A percentile compares a stretch with the other conserved stretches of the same genome.
Evolutionary conservation across 345 rosid species (phyloP).

Genomic region (Excoecaria agallocha): DNA sequence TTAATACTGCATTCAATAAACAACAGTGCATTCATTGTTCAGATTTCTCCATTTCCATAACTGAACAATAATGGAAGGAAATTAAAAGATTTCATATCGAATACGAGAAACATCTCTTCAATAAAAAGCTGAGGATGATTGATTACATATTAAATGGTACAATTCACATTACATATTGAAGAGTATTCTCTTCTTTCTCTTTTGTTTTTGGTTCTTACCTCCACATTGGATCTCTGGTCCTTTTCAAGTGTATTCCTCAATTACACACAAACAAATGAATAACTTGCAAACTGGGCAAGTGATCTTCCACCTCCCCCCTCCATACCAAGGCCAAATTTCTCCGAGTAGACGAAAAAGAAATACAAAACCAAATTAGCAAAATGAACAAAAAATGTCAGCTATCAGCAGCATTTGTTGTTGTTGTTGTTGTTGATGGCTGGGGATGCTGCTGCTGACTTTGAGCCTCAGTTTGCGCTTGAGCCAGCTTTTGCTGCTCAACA

Average conservation of each 20-base stretch:
- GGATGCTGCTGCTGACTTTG: constrained; percentile 31
- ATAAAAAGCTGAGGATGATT: constrained; percentile 46
- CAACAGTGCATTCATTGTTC: background rate
- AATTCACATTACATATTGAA: constrained; percentile 9
- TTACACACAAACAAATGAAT: constrained; percentile 35
- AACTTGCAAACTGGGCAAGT: constrained; percentile 36
- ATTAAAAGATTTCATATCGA: constrained; percentile 12
- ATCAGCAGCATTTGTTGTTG: constrained; percentile 35
- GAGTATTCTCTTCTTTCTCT: background rate
- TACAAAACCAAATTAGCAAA: constrained; percentile 20
- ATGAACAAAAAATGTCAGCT: constrained; percentile 33
- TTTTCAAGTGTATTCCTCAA: constrained; percentile 13
- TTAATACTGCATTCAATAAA: too few relatives aligned
- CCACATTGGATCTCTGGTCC: constrained; percentile 10
- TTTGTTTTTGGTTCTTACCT: constrained; percentile 1
- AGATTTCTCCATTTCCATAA: background rate
- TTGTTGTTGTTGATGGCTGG: too few relatives aligned
- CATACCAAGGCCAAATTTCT: constrained; percentile 24
- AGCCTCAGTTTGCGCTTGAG: constrained; percentile 38
- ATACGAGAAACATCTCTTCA: constrained; percentile 44
- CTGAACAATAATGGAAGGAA: background rate
- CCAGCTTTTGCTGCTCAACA: constrained; percentile 69
- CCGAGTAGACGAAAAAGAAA: constrained; percentile 10
- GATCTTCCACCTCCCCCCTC: constrained; percentile 53
- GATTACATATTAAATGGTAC: constrained; percentile 32